Conservation (phyloP, 768 basidiomycete species). For the Naganishia randhawae region DNA sequence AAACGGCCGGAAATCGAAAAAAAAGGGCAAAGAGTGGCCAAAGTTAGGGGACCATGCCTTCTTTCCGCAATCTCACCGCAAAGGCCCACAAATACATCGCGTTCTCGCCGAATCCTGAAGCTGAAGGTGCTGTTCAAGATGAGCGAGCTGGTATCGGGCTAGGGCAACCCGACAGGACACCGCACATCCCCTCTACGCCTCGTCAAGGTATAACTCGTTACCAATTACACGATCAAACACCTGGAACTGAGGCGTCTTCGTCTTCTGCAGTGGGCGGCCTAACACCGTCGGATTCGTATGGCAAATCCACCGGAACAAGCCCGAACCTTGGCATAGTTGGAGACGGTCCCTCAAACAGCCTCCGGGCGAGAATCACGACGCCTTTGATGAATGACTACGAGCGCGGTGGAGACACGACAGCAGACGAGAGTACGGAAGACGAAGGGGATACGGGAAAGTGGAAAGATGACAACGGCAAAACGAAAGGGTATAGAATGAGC, state of each 20-base stretch:
- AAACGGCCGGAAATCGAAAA: not conserved
- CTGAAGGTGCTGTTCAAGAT: not conserved
- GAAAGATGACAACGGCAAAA: conserved; percentile 3
- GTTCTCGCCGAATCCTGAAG: conserved; percentile 13
- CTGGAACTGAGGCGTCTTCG: not conserved
- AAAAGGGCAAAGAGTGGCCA: not conserved
- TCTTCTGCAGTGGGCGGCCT: not conserved
- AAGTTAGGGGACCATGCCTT: conserved; percentile 5
- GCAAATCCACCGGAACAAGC: conserved; percentile 6
- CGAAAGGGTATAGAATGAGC: conserved; percentile 19
- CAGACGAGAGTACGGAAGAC: conserved; percentile 26
- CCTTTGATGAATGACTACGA: conserved; percentile 19
- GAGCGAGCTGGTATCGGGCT: not conserved
- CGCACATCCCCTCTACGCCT: conserved; percentile 6
- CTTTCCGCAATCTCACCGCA: conserved; percentile 17
- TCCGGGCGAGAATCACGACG: conserved; percentile 15
- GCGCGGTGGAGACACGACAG: conserved; percentile 22
- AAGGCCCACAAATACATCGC: conserved; percentile 18
- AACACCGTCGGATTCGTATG: conserved; percentile 11
- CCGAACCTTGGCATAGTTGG: conserved; percentile 4
- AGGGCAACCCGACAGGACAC: conserved; percentile 9
- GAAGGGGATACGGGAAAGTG: conserved; percentile 30
- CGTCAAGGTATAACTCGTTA: conserved; percentile 1
- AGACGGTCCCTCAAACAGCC: not conserved
- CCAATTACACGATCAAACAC: not conserved